Evolutionary conservation across 2,329 filamentous ascomycete species (phyloP).

Genomic region (Huntiella bhutanensis): DNA sequence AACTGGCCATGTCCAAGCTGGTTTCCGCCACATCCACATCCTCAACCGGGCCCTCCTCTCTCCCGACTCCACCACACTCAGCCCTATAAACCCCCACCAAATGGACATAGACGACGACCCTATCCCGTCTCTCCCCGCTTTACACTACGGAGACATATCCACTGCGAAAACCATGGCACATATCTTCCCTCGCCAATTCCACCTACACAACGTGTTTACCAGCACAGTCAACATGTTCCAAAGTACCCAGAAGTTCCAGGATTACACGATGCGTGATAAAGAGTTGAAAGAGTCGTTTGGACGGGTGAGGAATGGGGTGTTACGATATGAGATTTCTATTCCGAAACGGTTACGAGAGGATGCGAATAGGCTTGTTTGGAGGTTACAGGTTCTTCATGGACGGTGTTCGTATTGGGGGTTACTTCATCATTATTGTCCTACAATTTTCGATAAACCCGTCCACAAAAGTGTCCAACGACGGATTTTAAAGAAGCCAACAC

Average conservation of each 20-base stretch:
- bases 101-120: neutral
- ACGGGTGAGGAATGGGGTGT: neutral
- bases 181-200: slow-evolving; percentile 81
- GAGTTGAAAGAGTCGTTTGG: slow-evolving; percentile 39
- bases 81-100: neutral
- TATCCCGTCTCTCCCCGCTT: slow-evolving; percentile 13
- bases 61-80: neutral
- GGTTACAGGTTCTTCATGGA: slow-evolving; percentile 50
- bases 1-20: slow-evolving; percentile 48
- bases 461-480: neutral
- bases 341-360: slow-evolving; percentile 53
- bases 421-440: slow-evolving; percentile 63
- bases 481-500: neutral
- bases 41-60: slow-evolving; percentile 7
- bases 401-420: slow-evolving; percentile 66
- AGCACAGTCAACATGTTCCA: slow-evolving; percentile 43
- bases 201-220: slow-evolving; percentile 81
- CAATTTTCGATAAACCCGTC: neutral
- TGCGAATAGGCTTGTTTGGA: slow-evolving; percentile 38
- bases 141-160: slow-evolving; percentile 18
- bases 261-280: slow-evolving; percentile 70
- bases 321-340: slow-evolving; percentile 18
- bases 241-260: slow-evolving; percentile 57
- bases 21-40: slow-evolving; percentile 39
- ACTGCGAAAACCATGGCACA: slow-evolving; percentile 69